Percentiles rank a stretch among this genome's conserved stretches.
Conservation (phyloP, 768 basidiomycete genomes). For the Boletus eberwhitei region DNA sequence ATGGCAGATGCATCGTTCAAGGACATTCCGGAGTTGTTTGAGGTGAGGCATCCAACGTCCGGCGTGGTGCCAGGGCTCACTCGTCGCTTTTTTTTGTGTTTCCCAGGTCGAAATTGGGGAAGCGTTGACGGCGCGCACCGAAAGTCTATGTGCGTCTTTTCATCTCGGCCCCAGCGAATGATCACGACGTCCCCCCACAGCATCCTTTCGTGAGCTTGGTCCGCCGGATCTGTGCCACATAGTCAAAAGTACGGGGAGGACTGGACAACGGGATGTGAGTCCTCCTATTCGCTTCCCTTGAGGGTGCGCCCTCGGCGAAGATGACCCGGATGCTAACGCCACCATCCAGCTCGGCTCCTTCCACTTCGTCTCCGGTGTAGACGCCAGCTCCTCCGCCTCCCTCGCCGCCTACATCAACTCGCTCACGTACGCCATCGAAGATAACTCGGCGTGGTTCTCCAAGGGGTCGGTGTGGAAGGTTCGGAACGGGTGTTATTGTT, state of each 20-base stretch:
- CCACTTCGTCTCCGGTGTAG: conserved; percentile 97
- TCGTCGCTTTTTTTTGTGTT: not conserved
- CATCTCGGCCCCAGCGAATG: not conserved
- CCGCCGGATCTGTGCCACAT: conserved; percentile 97
- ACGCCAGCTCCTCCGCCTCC: conserved; percentile 96
- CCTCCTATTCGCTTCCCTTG: not conserved
- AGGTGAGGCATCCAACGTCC: conserved; percentile 48
- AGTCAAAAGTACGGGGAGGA: conserved; percentile 82
- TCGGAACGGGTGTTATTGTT: conserved; percentile 90
- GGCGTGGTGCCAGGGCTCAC: conserved; percentile 1
- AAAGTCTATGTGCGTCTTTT: conserved; percentile 72
- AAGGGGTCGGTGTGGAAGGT: conserved; percentile 87
- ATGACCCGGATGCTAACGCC: not conserved
- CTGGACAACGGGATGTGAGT: conserved; percentile 84
- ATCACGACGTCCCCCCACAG: conserved; percentile 37
- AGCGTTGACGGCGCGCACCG: conserved; percentile 83
- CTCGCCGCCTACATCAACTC: conserved; percentile 98
- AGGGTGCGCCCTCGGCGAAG: not conserved
- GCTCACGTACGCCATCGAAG: conserved; percentile 93
- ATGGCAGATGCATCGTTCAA: conserved; percentile 79
- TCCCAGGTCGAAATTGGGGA: conserved; percentile 84
- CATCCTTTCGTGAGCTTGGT: conserved; percentile 93
- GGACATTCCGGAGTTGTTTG: conserved; percentile 95
- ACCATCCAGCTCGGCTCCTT: conserved; percentile 79
- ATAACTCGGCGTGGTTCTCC: conserved; percentile 88